A percentile compares a stretch with the other conserved stretches of the same genome.
These are phyloP conservation scores for Calonectria hawksworthii DNA, from an alignment of 2,329 filamentous ascomycete genomes.

Conservation along the genomic window DNA sequence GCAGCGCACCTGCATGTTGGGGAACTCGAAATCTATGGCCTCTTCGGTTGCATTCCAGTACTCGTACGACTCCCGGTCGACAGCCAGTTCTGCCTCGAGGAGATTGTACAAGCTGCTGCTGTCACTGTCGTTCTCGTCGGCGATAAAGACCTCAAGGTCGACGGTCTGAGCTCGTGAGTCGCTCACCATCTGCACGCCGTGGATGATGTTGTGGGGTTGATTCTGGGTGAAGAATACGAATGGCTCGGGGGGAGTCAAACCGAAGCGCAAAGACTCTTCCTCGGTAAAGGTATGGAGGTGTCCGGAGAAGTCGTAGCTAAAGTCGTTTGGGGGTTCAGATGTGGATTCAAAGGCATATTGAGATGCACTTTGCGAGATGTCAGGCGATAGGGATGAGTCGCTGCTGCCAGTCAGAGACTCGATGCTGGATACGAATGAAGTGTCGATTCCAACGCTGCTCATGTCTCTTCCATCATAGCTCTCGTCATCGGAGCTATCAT, in stretches of 20 bases:
- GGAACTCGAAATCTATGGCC: constrained; percentile 47
- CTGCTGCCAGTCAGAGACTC: not conserved
- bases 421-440: not conserved
- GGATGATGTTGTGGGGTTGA: constrained; percentile 42
- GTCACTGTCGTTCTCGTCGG: constrained; percentile 38
- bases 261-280: no score
- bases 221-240: constrained; percentile 36
- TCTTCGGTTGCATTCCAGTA: constrained; percentile 37
- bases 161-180: constrained; percentile 11
- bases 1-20: constrained; percentile 37
- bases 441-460: not conserved
- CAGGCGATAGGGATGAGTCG: not conserved
- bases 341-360: constrained; percentile 3
- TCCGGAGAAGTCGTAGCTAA: not conserved
- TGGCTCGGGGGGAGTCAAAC: not conserved
- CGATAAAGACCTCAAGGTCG: constrained; percentile 50
- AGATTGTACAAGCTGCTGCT: constrained; percentile 42
- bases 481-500: constrained; percentile 5
- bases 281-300: not conserved
- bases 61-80: constrained; percentile 47
- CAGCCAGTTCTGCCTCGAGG: constrained; percentile 47
- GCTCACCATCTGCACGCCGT: constrained; percentile 45
- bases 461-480: not conserved
- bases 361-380: constrained; percentile 7
- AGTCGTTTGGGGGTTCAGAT: not conserved